Base-by-base conservation (phyloP, 1,139 yeast species). In the Candida sp. region DNA sequence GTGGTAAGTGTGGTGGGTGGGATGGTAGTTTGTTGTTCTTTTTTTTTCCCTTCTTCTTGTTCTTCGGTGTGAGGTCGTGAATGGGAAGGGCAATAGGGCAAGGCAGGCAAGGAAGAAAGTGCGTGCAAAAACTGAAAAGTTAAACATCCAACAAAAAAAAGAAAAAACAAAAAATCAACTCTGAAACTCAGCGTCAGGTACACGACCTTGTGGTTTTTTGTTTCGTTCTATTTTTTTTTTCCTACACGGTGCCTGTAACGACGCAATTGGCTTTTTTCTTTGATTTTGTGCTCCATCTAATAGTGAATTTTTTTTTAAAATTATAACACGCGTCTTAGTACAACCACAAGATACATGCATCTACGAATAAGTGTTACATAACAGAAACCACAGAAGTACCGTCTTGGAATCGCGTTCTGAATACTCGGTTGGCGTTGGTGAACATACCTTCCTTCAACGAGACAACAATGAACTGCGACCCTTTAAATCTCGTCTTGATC, bases 361-460 rank as follows among this genome's bases (percentile, higher is more conserved):
- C 12, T 17, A 28, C 4, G 17, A 17, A 17, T 17, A 17, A 8
- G n/a, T 12, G 12, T 38, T 60, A 78, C 72, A 78, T 76, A 4
- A 85, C 81, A 41, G 90, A 84, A 2, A 94, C 98, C 31, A 93
- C 93, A 31, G 98, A 91, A 0, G 98, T 93, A 58, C 99, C 98
- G 62, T 94, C 98, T 66, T 93, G 97, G 70, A 94, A 94, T 57
- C 98, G 79, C 1, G 98, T 93, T 61, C 96, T 81, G 68, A 92
- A 96, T 32, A 96, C 91, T 55, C 97, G 79, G 65, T 96, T 96
- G 11, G 99, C 99, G 70, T 96, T 96, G 27, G 97, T 88, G 66
- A 94, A 96, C 97, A 96, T 91, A 12, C 98, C 99, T 67, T 96
- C 99, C 66, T 96, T 96, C 71, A 96, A 83, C 30, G 97, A 90